Evolutionary conservation across 805 yeast species (phyloP).

Genomic region (Cyberlindnera samutprakarnensis): DNA sequence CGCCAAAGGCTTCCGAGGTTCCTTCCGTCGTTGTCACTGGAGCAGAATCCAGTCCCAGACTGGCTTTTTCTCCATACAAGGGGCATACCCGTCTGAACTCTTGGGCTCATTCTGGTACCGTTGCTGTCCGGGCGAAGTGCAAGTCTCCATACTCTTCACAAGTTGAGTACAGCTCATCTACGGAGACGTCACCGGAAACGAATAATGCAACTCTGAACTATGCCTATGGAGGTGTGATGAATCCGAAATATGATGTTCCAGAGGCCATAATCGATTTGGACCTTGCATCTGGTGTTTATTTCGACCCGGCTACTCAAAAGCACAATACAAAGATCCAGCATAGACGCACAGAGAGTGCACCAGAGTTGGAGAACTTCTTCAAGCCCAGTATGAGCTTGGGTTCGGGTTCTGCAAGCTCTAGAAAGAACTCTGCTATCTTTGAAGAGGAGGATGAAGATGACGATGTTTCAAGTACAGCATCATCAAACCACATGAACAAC

Average conservation of each 20-base stretch:
- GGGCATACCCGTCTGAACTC: constrained; percentile 29
- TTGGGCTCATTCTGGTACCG: constrained; percentile 30
- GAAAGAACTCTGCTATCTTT: constrained; percentile 23
- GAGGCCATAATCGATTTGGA: constrained; percentile 53
- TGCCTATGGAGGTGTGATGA: constrained; percentile 7
- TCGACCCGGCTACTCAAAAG: constrained; percentile 20
- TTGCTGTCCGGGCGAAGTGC: constrained; percentile 4
- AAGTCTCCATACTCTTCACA: no score
- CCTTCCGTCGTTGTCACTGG: constrained; percentile 14
- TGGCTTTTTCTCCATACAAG: constrained; percentile 19
- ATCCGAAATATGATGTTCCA: constrained; percentile 29
- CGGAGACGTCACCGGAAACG: constrained; percentile 22
- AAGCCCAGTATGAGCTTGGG: constrained; percentile 9
- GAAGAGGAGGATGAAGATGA: constrained; percentile 26
- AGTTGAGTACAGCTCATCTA: constrained; percentile 9
- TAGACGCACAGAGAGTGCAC: constrained; percentile 51
- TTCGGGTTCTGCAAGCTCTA: constrained; percentile 9
- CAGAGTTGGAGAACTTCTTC: constrained; percentile 35
- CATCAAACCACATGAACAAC: constrained; percentile 7
- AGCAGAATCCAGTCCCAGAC: constrained; percentile 3
- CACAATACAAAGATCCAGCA: constrained; percentile 30
- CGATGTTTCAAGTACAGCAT: constrained; percentile 12
- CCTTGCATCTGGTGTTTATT: constrained; percentile 35
- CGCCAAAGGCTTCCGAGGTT: background rate
- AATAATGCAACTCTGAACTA: constrained; percentile 9